These are phyloP conservation scores for Calonectria pseudoreteaudii DNA, from an alignment of 2,329 filamentous ascomycete genomes.

Conservation along the genomic window DNA sequence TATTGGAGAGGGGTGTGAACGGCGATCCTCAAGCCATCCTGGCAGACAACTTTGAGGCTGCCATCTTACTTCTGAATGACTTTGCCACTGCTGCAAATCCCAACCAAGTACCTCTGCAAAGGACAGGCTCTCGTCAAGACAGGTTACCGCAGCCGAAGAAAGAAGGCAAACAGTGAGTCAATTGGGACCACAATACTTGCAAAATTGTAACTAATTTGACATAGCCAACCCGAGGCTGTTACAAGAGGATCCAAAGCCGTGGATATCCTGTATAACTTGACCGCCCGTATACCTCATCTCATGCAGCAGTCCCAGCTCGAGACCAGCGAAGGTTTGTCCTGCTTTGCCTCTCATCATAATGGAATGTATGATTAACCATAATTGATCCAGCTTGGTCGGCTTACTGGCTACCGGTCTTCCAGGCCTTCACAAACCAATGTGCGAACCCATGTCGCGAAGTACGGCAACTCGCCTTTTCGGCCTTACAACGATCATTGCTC, in stretches of 20 bases:
- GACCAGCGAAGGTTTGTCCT: constrained; percentile 77
- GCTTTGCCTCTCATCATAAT: not conserved
- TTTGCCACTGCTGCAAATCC: constrained; percentile 88
- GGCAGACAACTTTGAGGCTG: constrained; percentile 94
- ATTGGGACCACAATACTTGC: not conserved
- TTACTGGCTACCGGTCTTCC: constrained; percentile 97
- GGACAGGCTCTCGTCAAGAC: constrained; percentile 64
- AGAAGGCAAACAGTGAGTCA: constrained; percentile 43
- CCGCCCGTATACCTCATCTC: constrained; percentile 82
- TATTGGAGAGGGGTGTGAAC: constrained; percentile 82
- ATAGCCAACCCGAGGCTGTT: constrained; percentile 66
- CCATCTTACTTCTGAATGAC: constrained; percentile 85
- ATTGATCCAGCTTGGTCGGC: constrained; percentile 84
- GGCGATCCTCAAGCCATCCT: constrained; percentile 86
- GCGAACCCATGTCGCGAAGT: constrained; percentile 95
- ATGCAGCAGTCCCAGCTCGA: constrained; percentile 96
- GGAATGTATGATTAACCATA: constrained; percentile 25
- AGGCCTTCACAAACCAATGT: constrained; percentile 88
- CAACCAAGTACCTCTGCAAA: constrained; percentile 76
- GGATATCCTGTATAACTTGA: constrained; percentile 84
- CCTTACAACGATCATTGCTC: constrained; percentile 85
- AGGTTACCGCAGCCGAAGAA: constrained; percentile 45
- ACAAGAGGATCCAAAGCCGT: constrained; percentile 84
- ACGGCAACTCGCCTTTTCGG: constrained; percentile 87
- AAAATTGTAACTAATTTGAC: not conserved